Conservation (phyloP, 257 asterid genomes). For the Solanum bukasovii region DNA sequence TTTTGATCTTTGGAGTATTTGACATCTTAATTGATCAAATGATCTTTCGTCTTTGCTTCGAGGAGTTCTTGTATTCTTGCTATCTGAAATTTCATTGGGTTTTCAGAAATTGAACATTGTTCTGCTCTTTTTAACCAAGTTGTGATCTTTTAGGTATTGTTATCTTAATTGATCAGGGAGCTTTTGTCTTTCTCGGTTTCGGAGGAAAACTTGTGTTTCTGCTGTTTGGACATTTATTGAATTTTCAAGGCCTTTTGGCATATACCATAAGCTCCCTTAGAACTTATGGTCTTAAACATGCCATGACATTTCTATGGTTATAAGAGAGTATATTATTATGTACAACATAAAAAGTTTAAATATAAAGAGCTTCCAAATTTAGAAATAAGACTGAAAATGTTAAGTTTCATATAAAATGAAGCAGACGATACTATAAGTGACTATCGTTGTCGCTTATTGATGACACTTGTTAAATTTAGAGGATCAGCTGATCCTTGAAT, state of each 20-base stretch:
- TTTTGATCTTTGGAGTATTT: background rate
- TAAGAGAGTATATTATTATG: background rate
- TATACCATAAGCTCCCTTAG: background rate
- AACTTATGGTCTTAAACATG: background rate
- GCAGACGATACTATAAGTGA: background rate
- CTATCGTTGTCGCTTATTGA: background rate
- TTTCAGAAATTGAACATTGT: background rate
- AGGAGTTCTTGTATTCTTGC: background rate
- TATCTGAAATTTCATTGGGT: background rate
- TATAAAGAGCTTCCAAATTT: background rate
- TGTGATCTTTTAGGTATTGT: background rate
- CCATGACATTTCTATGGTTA: background rate
- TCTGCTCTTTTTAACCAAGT: background rate
- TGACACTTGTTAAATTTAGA: background rate
- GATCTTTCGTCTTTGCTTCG: background rate
- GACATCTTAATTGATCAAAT: background rate
- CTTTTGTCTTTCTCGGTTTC: background rate
- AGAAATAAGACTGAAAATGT: background rate
- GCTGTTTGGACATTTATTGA: background rate
- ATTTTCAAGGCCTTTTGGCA: background rate
- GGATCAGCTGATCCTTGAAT: background rate
- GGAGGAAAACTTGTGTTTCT: background rate
- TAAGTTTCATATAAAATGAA: background rate
- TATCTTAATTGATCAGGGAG: background rate
- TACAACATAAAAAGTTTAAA: too few species aligned